Base-by-base conservation (phyloP, 2,329 filamentous ascomycete genomes). In the Trichoderma sp. region DNA sequence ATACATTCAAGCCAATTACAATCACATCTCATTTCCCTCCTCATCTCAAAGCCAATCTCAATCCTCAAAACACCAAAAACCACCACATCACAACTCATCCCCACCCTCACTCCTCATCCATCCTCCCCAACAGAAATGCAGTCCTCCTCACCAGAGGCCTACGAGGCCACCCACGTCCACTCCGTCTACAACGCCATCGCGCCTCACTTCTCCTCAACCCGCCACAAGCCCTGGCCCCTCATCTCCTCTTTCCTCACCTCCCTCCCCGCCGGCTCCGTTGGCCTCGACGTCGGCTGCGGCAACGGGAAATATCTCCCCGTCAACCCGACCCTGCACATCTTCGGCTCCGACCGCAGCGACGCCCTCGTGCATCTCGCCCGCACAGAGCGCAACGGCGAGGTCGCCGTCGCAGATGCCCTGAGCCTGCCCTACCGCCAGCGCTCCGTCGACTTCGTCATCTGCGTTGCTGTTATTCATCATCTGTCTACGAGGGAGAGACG, bases 231-330 rank as follows among this genome's bases (percentile, higher is more conserved):
- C 77, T 99, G 97, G 97, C 97, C 97, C 27, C 93, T 97, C 79
- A 94, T 98, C 74, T 91, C 95, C 77, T 87, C 87, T 45, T 98
- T 98, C 83, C 89, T 98, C 45, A 85, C 87, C 67, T 86, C 87
- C 38, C 89, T 93, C 65, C 82, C 88, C 0, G 85, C 91, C 14
- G 96, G 95, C 31, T 90, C 94, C 67, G 85, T 98, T 74, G 97
- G 97, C 11, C 88, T 98, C 38, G 97, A 99, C 84, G 89, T 98
- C 75, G 97, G 97, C 76, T 98, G 97, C 85, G 97, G 97, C 76
- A 99, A 99, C 85, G 97, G 97, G 79, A 98, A 98, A 87, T 98
- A 98, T 83, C 87, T 98, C 76, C 87, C 89, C 76, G 93, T 97
- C 75, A 97, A 97, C 84, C 89, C 88, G 27, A 85, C 90, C 79